Evolutionary conservation across 2,329 filamentous ascomycete species (phyloP).

Genomic region (Plectosphaerella cucumerina): DNA sequence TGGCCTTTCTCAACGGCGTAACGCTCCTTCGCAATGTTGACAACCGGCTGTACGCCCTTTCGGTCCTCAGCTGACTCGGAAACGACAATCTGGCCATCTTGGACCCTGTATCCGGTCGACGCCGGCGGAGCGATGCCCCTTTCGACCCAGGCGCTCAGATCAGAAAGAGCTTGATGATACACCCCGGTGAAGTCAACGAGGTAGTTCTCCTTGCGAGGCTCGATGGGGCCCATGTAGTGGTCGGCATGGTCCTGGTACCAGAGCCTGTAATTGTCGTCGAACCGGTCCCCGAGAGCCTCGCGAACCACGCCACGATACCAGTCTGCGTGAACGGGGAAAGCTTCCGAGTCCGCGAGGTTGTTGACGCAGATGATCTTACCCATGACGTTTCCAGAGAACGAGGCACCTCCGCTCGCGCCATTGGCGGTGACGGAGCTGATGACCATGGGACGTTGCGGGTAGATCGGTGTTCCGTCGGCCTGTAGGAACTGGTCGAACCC

Average conservation of each 20-base stretch:
- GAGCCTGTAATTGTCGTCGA: slow-evolving; percentile 13
- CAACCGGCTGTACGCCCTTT: slow-evolving; percentile 14
- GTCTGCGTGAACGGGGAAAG: slow-evolving; percentile 17
- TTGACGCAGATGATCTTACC: slow-evolving; percentile 17
- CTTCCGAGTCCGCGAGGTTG: slow-evolving; percentile 15
- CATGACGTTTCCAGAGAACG: slow-evolving; percentile 10
- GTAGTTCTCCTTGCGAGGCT: not conserved
- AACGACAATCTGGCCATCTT: slow-evolving; percentile 9
- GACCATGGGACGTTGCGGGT: slow-evolving; percentile 8
- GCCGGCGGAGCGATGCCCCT: slow-evolving; percentile 5
- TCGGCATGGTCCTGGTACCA: slow-evolving; percentile 15
- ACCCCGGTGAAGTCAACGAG: slow-evolving; percentile 12
- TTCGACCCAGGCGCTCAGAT: slow-evolving; percentile 16
- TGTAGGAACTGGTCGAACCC: slow-evolving; percentile 12
- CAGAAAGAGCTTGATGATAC: slow-evolving; percentile 13
- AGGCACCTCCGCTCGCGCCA: slow-evolving; percentile 2
- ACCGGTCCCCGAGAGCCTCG: slow-evolving; percentile 3
- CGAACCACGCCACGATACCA: slow-evolving; percentile 15
- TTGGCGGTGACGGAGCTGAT: not conserved
- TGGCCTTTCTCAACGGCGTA: not conserved
- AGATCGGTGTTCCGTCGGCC: slow-evolving; percentile 5
- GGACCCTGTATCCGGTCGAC: slow-evolving; percentile 6
- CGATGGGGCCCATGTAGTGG: slow-evolving; percentile 8
- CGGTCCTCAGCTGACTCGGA: slow-evolving; percentile 5
- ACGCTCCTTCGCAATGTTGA: not conserved